Conservation (phyloP, 352 stramenopile species). For the Pythium brachiatum region DNA sequence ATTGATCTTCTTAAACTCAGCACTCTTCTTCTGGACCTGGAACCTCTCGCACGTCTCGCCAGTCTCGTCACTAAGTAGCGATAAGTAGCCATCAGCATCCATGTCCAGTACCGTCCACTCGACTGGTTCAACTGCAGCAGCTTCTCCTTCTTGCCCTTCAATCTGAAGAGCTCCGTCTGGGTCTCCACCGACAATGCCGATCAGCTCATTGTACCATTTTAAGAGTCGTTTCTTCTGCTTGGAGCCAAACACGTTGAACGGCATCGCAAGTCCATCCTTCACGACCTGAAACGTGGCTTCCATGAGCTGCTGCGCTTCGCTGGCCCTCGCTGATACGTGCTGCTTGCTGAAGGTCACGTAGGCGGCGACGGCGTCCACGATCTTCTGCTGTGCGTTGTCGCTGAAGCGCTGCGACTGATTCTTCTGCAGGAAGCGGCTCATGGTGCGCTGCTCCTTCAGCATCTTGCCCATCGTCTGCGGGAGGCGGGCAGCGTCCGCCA, state of each 20-base stretch:
- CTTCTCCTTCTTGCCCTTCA: constrained; percentile 18
- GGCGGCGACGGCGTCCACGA: constrained; percentile 61
- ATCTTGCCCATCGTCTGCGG: constrained; percentile 46
- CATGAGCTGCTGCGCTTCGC: constrained; percentile 34
- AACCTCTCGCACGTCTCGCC: constrained; percentile 69
- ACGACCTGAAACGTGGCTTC: constrained; percentile 67
- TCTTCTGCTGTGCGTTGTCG: constrained; percentile 76
- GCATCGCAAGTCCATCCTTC: constrained; percentile 82
- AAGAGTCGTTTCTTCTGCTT: constrained; percentile 83
- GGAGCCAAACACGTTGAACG: constrained; percentile 72
- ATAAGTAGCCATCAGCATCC: constrained; percentile 74
- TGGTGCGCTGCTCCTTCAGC: constrained; percentile 67
- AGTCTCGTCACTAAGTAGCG: constrained; percentile 61
- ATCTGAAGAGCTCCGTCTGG: constrained; percentile 33
- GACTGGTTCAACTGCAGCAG: constrained; percentile 18
- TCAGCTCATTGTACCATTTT: constrained; percentile 87
- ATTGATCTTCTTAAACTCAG: constrained; percentile 70
- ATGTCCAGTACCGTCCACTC: constrained; percentile 72
- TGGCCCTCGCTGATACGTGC: constrained; percentile 14
- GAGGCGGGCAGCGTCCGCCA: constrained; percentile 26
- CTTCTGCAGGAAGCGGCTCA: constrained; percentile 73
- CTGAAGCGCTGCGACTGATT: constrained; percentile 80
- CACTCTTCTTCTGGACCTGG: constrained; percentile 63
- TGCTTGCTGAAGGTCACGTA: constrained; percentile 71
- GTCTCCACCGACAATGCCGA: constrained; percentile 48